Base-by-base conservation (phyloP, 495 filamentous ascomycete species). In the Neurospora tetrasperma region DNA sequence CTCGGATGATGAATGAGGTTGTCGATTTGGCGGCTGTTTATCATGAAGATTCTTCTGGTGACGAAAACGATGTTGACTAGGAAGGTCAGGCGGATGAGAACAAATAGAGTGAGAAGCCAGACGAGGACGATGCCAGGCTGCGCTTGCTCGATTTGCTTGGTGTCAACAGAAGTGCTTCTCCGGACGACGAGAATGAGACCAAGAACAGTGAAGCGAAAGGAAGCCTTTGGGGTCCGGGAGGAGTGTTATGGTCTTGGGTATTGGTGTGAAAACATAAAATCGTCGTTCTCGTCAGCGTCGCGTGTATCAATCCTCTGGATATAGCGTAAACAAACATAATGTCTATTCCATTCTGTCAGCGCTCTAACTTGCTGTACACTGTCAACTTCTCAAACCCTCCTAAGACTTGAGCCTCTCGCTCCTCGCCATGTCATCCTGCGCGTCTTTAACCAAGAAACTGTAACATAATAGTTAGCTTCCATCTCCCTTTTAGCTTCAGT, bases 381-480 rank as follows among this genome's bases (percentile, higher is more conserved):
- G 12, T 62, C 27, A 31, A 31, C 27, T 16, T 62, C 48, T 11
- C 12, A 14, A 59, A 27, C 3, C 8, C 23, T 4, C 54, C 71
- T 46, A 82, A 0, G 77, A 79, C 78, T 86, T 85, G 31, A 82
- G 73, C 44, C 80, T 80, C 41, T 72, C 77, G 23, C 69, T 77
- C 38, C 78, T 78, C 2, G 89, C 87, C 72, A 92, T 86, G 74
- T 94, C 92, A 73, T 95, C 90, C 78, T 92, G 89, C 14, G 90
- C 86, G 78, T 96, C 93, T 76, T 88, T 92, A 72, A 94, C 84
- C 69, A 96, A 84, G 81, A 93, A 96, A 75, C 93, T 96, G 74
- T 7, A 42, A 27, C 42, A 11, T 16, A 23, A 20, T 23, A 18
- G 46, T 46, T 39, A 44, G n/a, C 42, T 16, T 38, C 70, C 7